A percentile compares a stretch with the other conserved stretches of the same genome.
Conservation (phyloP, 805 yeast species). For the Sungouiella thailandica region DNA sequence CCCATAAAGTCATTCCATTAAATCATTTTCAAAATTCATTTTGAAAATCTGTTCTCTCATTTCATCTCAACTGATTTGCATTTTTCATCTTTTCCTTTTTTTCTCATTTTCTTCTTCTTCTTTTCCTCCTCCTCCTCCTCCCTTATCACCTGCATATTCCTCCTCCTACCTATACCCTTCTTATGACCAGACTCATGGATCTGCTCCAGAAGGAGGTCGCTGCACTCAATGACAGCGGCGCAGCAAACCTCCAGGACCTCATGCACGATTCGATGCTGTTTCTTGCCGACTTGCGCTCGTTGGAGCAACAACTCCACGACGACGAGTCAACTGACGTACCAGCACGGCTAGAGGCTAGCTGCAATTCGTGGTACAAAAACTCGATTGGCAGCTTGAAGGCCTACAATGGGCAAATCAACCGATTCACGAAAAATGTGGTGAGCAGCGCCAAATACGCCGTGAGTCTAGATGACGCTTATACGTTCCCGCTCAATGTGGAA, state of each 20-base stretch:
- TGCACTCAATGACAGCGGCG: conserved; percentile 20
- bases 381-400: conserved; percentile 29
- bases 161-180: no score
- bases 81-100: no score
- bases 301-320: conserved; percentile 12
- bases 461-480: conserved; percentile 38
- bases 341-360: conserved; percentile 11
- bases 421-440: conserved; percentile 29
- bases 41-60: no score
- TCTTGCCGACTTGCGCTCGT: conserved; percentile 18
- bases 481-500: conserved; percentile 31
- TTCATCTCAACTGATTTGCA: no score
- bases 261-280: conserved; percentile 19
- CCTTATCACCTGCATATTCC: no score
- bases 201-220: conserved; percentile 24
- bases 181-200: conserved; percentile 20
- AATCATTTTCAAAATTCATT: no score
- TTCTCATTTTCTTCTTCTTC: no score
- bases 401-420: conserved; percentile 31
- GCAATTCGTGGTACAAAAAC: conserved; percentile 31
- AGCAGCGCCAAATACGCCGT: conserved; percentile 23
- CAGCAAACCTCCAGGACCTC: conserved; percentile 15
- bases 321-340: background rate
- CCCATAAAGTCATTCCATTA: no score
- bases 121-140: no score